These are phyloP conservation scores for Herpetomonas samuelpessoai DNA, from an alignment of 208 protist species.

Conservation along the genomic window DNA sequence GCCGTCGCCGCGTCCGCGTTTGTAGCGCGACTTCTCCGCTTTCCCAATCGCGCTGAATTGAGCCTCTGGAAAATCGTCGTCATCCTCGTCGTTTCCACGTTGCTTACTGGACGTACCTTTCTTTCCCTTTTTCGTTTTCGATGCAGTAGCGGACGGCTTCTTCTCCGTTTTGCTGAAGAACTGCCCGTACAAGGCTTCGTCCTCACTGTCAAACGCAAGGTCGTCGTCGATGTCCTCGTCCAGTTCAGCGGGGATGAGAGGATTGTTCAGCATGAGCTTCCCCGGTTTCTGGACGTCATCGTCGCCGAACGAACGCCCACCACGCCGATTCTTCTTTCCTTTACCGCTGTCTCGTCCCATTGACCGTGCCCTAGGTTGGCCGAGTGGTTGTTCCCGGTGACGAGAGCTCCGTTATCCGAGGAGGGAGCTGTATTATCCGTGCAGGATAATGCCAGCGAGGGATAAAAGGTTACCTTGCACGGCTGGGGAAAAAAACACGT, in stretches of 20 bases:
- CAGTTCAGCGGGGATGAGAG: conserved; percentile 76
- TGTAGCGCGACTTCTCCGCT: conserved; percentile 16
- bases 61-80: conserved; percentile 39
- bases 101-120: conserved; percentile 4
- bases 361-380: too few species aligned
- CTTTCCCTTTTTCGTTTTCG: conserved; percentile 25
- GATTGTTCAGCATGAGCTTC: conserved; percentile 74
- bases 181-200: conserved; percentile 84
- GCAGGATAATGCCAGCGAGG: too few species aligned
- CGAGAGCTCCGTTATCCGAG: too few species aligned
- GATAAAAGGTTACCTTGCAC: too few species aligned
- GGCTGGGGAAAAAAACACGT: too few species aligned
- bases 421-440: too few species aligned
- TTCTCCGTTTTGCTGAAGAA: conserved; percentile 54
- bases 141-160: conserved; percentile 5
- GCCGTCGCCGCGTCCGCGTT: conserved; percentile 1
- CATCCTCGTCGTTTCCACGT: conserved; percentile 30
- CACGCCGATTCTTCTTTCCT: not conserved
- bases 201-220: conserved; percentile 89
- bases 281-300: conserved; percentile 52
- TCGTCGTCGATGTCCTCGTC: conserved; percentile 92
- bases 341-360: too few species aligned
- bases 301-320: conserved; percentile 1
- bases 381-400: too few species aligned
- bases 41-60: conserved; percentile 47